phyloP scores from a whole-genome alignment of 2,329 filamentous ascomycete species.

The Pyrenophora tritici-repentis region DNA sequence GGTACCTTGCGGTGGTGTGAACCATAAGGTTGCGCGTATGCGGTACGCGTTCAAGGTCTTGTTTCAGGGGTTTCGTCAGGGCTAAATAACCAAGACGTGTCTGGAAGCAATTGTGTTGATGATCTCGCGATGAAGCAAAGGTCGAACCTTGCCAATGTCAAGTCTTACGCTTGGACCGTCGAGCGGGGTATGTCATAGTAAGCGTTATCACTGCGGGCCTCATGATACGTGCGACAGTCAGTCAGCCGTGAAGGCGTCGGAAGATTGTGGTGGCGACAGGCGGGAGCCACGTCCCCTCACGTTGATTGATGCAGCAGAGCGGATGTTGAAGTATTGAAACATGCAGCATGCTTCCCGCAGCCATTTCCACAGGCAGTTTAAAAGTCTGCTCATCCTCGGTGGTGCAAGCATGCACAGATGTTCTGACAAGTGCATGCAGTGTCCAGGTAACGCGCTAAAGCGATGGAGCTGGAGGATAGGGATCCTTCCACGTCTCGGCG shows the following conservation, averaged over 20 bases:
- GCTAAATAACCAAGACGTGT: constrained; percentile 10
- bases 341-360: constrained; percentile 30
- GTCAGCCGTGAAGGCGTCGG: constrained; percentile 12
- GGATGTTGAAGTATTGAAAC: constrained; percentile 32
- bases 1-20: constrained; percentile 7
- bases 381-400: constrained; percentile 39
- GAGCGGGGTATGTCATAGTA: constrained; percentile 25
- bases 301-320: constrained; percentile 14
- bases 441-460: constrained; percentile 31
- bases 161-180: constrained; percentile 23
- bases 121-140: constrained; percentile 27
- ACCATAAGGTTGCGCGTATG: constrained; percentile 9
- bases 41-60: constrained; percentile 16
- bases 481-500: too few species aligned
- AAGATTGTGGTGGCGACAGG: constrained; percentile 19
- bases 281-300: constrained; percentile 7
- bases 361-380: constrained; percentile 26
- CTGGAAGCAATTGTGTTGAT: constrained; percentile 18
- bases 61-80: constrained; percentile 9
- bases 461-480: constrained; percentile 25
- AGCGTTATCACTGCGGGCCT: constrained; percentile 27
- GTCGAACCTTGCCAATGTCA: constrained; percentile 25
- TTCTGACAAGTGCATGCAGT: constrained; percentile 33
- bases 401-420: constrained; percentile 31
- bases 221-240: constrained; percentile 24